Conservation (phyloP, 192 early-diverging fungal genomes). For the Coemansia erecta region DNA sequence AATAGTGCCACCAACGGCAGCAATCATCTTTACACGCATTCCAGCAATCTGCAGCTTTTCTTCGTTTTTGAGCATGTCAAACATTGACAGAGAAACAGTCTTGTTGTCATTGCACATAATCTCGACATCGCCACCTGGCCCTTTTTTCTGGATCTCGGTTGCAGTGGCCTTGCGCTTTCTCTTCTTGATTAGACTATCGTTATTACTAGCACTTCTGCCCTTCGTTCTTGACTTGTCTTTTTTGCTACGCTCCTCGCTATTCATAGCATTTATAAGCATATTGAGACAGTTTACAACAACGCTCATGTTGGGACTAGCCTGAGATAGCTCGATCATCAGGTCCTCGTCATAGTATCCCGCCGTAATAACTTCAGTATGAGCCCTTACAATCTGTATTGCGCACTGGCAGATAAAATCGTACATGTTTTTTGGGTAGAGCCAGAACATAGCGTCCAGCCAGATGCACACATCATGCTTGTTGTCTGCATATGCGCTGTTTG, state of each 20-base stretch:
- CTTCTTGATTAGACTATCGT: background rate
- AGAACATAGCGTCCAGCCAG: constrained; percentile 51
- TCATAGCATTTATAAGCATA: constrained; percentile 7
- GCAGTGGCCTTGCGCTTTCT: constrained; percentile 22
- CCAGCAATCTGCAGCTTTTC: constrained; percentile 43
- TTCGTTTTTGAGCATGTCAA: constrained; percentile 38
- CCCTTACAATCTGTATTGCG: constrained; percentile 17
- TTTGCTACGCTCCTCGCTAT: background rate
- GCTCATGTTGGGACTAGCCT: background rate
- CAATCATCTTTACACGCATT: constrained; percentile 37
- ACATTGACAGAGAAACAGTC: constrained; percentile 20
- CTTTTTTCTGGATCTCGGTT: constrained; percentile 1
- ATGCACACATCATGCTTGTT: constrained; percentile 41
- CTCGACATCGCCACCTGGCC: background rate
- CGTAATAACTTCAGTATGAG: constrained; percentile 6
- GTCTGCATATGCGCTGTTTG: constrained; percentile 6
- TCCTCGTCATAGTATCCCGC: background rate
- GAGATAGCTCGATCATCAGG: constrained; percentile 7
- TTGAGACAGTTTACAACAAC: constrained; percentile 10
- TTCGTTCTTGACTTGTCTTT: background rate
- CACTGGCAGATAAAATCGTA: constrained; percentile 41
- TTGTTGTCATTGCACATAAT: constrained; percentile 25
- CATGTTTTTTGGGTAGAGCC: constrained; percentile 39
- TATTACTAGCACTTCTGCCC: no score
- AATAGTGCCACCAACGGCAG: constrained; percentile 31